Base-by-base conservation (phyloP, 768 basidiomycete genomes). In the Suillus subaureus region DNA sequence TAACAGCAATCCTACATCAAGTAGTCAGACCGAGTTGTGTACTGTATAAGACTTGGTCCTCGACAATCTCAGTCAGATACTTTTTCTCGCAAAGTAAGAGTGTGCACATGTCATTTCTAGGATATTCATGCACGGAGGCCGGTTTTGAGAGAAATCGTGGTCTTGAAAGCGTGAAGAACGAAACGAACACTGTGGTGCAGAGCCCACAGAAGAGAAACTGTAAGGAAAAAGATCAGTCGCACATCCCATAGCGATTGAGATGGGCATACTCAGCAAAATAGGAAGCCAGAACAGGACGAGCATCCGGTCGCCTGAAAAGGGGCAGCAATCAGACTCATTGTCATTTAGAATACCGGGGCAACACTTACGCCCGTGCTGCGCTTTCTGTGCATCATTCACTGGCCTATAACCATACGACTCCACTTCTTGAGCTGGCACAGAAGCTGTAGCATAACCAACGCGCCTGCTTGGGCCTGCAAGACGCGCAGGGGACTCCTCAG, bases 281-380 rank as follows among this genome's bases (percentile, higher is more conserved):
- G 93, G 93, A 70, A 95, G 81, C 93, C 93, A 95, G 81, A 95
- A 95, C 49, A 90, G 73, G 42, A 92, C 72, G 55, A 95, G 84
- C 93, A 95, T 95, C 49, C 87, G 88, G 74, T 95, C 93, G 77
- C 90, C 92, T 71, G 37, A 65, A 67, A 16, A 70, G 54, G 15
- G 65, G 35, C 61, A 61, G 63, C 35, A 72, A 61, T 65, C 31
- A 73, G 33, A 28, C 64, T 11, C 15, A 4, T 5, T 15, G 9
- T 45, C 21, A 35, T 64, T 37, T 45, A 16, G 33, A 39, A 49
- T 37, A 21, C 47, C 2, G 42, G 45, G 26, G 23, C 26, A n/a
- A 33, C 47, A 56, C 82, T 72, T 71, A 92, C 92, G 87, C 80
- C 93, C 92, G 80, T 89, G 88, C 74, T 85, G 79, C 57, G 75